Evolutionary conservation across 331 rosid genomes (phyloP).

Genomic region (Prunus yedoensis): DNA sequence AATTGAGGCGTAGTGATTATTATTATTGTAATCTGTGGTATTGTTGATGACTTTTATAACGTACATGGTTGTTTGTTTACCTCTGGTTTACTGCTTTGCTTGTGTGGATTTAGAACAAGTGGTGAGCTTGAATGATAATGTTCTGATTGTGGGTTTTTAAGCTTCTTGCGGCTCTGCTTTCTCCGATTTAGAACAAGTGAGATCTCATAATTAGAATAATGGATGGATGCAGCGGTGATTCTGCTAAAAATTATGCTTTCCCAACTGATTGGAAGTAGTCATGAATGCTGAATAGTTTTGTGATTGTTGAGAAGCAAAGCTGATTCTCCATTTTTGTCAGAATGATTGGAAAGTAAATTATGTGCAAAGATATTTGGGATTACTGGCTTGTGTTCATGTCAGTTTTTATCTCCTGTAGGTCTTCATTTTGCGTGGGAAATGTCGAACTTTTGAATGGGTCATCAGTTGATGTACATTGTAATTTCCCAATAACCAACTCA

Average conservation of each 20-base stretch:
- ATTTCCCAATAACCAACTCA: no score
- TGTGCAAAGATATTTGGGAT: no score
- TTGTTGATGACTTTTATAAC: background rate
- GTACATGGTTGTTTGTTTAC: background rate
- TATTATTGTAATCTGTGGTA: background rate
- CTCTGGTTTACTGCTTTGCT: background rate
- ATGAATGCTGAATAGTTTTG: background rate
- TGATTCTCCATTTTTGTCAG: no score
- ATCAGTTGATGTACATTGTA: no score
- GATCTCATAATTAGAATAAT: background rate
- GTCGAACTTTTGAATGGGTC: no score
- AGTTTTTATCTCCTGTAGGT: no score
- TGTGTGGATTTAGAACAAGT: slow-evolving; percentile 5
- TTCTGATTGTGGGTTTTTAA: background rate
- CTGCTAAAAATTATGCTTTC: background rate
- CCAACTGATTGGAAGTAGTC: background rate
- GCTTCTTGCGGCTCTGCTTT: background rate
- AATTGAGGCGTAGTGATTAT: slow-evolving; percentile 3
- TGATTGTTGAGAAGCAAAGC: no score
- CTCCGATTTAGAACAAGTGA: background rate
- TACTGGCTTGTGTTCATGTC: no score
- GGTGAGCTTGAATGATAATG: background rate
- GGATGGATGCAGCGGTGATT: background rate
- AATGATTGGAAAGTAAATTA: no score
- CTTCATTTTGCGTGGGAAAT: no score